phyloP scores from a whole-genome alignment of 257 asterid species.

The Ilex asprella region DNA sequence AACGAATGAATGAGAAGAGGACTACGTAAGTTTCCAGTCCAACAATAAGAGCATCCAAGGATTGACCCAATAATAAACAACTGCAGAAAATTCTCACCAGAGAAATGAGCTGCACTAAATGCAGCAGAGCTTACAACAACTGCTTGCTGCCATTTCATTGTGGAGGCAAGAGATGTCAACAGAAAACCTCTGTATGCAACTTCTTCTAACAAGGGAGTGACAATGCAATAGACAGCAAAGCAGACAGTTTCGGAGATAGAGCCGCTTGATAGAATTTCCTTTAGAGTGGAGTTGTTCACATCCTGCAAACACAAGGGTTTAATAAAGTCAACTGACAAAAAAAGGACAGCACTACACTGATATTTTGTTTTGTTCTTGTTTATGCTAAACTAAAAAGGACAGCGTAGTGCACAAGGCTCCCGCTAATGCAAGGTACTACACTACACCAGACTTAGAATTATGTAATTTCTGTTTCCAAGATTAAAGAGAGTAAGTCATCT shows the following conservation, averaged over 20 bases:
- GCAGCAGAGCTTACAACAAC: conserved; percentile 54
- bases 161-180: conserved; percentile 57
- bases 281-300: conserved; percentile 50
- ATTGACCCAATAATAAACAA: conserved; percentile 51
- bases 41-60: conserved; percentile 74
- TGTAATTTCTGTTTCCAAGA: no score
- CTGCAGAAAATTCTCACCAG: conserved; percentile 68
- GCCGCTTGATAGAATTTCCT: conserved; percentile 56
- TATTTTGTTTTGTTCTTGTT: no score
- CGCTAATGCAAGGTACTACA: no score
- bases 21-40: conserved; percentile 72
- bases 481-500: no score
- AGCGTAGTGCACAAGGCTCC: no score
- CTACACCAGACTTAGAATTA: no score
- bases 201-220: conserved; percentile 85
- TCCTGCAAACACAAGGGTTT: conserved; percentile 32
- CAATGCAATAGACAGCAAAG: conserved; percentile 44
- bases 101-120: conserved; percentile 77
- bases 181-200: conserved; percentile 73
- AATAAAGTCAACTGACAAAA: not conserved
- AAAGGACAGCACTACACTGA: no score
- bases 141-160: conserved; percentile 69
- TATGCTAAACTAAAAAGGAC: no score
- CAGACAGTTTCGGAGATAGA: conserved; percentile 42
- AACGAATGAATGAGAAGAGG: conserved; percentile 57